Percentiles rank a stretch among this genome's conserved stretches.
Evolutionary conservation across 768 basidiomycete genomes (phyloP).

Genomic region (Lentinula raphanica): DNA sequence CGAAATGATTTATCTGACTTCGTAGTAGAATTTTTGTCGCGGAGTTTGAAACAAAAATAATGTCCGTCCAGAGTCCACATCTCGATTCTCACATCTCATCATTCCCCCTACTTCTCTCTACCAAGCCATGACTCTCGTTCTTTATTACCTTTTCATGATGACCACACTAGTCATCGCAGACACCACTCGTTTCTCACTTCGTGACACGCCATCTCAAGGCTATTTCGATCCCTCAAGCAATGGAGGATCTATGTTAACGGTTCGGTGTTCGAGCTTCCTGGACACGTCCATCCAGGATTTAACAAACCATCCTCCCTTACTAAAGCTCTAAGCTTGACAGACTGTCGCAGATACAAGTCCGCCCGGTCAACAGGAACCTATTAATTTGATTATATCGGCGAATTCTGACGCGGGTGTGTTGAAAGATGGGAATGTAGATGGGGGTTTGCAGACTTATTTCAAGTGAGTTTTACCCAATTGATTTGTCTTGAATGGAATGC

Average conservation of each 20-base stretch:
- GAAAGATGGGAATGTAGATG: slow-evolving; percentile 49
- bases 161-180: not conserved
- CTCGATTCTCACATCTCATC: too few relatives aligned
- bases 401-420: slow-evolving; percentile 70
- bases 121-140: not conserved
- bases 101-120: too few relatives aligned
- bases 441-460: slow-evolving; percentile 80
- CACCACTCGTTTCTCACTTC: not conserved
- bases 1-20: too few relatives aligned
- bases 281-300: not conserved
- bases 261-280: slow-evolving; percentile 29
- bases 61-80: too few relatives aligned
- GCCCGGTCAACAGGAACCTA: slow-evolving; percentile 75
- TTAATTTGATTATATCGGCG: slow-evolving; percentile 77
- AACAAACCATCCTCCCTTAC: not conserved
- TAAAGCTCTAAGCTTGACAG: slow-evolving; percentile 24
- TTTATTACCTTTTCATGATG: not conserved
- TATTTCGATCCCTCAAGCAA: slow-evolving; percentile 51
- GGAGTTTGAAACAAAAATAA: too few relatives aligned
- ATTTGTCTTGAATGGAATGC: too few relatives aligned
- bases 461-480: slow-evolving; percentile 44
- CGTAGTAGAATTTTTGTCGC: too few relatives aligned
- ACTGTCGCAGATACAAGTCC: slow-evolving; percentile 55
- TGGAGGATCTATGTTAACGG: slow-evolving; percentile 72
- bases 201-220: slow-evolving; percentile 43